These are phyloP conservation scores for Neurospora africana DNA, from an alignment of 495 filamentous ascomycete genomes.

Conservation along the genomic window DNA sequence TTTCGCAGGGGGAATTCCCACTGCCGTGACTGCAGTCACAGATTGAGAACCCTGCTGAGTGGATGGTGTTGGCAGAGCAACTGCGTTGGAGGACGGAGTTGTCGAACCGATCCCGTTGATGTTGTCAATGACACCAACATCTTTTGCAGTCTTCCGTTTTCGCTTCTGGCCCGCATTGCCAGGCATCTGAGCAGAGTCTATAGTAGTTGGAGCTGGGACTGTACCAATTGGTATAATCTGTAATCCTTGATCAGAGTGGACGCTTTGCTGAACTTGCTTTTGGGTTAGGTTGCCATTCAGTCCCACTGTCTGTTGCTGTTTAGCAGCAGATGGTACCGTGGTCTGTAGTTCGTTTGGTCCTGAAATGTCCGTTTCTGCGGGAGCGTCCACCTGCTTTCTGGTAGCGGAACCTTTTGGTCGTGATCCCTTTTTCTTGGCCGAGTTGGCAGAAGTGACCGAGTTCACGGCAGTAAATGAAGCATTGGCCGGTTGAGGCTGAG, in stretches of 20 bases:
- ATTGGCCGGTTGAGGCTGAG: constrained; percentile 1
- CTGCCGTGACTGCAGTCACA: neutral
- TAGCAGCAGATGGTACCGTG: neutral
- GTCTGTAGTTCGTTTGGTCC: neutral
- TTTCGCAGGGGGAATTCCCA: constrained; percentile 12
- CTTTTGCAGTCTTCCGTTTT: constrained; percentile 16
- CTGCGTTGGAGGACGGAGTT: neutral
- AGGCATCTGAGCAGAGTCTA: constrained; percentile 1
- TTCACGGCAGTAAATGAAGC: constrained; percentile 21
- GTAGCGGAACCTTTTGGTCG: constrained; percentile 4
- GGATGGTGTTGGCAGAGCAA: neutral
- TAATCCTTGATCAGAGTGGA: neutral
- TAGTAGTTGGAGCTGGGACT: constrained; percentile 2
- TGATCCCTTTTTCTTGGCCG: constrained; percentile 2
- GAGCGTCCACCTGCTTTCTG: neutral
- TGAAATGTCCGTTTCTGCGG: neutral
- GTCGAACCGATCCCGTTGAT: neutral
- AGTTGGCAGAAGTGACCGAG: neutral
- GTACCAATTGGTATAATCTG: constrained; percentile 4
- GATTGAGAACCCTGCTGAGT: neutral
- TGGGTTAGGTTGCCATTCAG: neutral
- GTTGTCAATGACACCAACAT: neutral
- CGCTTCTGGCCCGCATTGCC: constrained; percentile 14
- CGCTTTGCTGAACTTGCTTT: neutral
- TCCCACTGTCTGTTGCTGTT: neutral